A percentile compares a stretch with the other conserved stretches of the same genome.
Evolutionary conservation across 2,329 filamentous ascomycete genomes (phyloP).

Genomic region (Exserohilum turcica): DNA sequence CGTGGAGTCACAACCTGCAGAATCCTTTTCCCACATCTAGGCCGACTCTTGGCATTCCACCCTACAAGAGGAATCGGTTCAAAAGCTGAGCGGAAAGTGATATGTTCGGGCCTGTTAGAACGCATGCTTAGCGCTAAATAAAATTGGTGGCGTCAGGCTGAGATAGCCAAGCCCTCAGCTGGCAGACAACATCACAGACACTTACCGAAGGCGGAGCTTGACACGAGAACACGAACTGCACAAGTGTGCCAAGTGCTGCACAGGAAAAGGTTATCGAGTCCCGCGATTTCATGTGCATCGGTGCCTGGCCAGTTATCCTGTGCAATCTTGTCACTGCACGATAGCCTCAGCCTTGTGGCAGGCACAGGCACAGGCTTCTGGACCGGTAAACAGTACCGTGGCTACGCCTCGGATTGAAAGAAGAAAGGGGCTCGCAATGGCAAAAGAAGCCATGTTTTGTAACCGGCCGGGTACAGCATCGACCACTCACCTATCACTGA

Average conservation of each 20-base stretch:
- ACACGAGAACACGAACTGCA: constrained; percentile 10
- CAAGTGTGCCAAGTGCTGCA: neutral
- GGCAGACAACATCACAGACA: neutral
- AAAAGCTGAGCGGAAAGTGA: constrained; percentile 1
- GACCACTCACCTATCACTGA: neutral
- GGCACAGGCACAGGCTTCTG: neutral
- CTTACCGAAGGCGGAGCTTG: constrained; percentile 5
- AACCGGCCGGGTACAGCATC: neutral
- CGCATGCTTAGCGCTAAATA: constrained; percentile 14
- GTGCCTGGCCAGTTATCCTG: neutral
- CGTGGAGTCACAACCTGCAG: neutral
- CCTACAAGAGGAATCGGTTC: neutral
- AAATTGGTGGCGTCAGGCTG: constrained; percentile 31
- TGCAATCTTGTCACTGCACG: neutral
- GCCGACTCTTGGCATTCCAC: constrained; percentile 8
- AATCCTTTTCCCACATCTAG: neutral
- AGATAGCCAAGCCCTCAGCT: constrained; percentile 24
- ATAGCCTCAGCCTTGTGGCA: neutral
- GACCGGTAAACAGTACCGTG: neutral
- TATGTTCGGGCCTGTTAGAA: neutral
- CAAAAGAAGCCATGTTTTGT: neutral
- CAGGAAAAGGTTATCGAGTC: neutral
- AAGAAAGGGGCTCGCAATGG: no score
- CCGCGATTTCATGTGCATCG: neutral
- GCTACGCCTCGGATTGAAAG: neutral